phyloP scores from a whole-genome alignment of 192 early-diverging fungal species.

The Coemansia reversa region DNA sequence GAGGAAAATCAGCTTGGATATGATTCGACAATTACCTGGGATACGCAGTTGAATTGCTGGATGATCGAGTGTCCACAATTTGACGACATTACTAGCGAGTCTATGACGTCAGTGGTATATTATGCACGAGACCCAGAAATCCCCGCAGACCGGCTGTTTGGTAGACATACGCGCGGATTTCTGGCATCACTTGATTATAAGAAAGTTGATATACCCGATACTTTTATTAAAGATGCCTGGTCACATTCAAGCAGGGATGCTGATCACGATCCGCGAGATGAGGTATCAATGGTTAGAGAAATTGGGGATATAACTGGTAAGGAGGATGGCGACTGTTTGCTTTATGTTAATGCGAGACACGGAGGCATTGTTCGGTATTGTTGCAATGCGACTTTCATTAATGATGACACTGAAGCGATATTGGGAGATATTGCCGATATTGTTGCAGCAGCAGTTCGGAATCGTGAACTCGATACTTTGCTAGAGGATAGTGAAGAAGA shows the following conservation, averaged over 20 bases:
- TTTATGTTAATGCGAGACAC: neutral
- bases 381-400: neutral
- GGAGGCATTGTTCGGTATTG: neutral
- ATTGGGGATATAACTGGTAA: neutral
- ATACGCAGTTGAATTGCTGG: neutral
- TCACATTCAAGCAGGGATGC: neutral
- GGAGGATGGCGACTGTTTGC: neutral
- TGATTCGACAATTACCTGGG: slow-evolving; percentile 4
- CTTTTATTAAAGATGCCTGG: neutral
- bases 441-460: neutral
- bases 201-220: neutral
- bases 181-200: neutral
- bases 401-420: neutral
- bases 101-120: neutral
- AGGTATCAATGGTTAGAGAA: neutral
- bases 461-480: neutral
- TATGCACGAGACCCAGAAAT: neutral
- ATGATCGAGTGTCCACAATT: neutral
- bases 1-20: neutral
- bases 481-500: neutral
- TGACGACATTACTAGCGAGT: neutral
- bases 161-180: neutral
- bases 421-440: neutral
- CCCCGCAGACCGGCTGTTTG: neutral
- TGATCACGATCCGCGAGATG: neutral